Base-by-base conservation (phyloP, 495 filamentous ascomycete species). In the Trichoderma orchidacearum region DNA sequence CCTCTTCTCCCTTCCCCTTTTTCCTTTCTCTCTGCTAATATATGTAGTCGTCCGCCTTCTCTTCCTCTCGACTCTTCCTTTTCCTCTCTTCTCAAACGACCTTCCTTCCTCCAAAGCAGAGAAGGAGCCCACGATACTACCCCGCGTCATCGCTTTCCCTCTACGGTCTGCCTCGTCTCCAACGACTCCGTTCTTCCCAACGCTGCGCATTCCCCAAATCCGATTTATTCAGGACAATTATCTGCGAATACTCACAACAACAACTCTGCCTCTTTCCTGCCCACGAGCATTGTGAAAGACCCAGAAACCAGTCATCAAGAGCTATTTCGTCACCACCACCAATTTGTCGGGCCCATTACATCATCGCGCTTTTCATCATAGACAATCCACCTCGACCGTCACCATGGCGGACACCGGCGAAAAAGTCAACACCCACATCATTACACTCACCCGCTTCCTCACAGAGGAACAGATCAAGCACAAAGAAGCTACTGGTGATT, bases 401-500 rank as follows among this genome's bases (percentile, higher is more conserved):
- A 35, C 15, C 18, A 55, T 55, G 53, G n/a, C 30, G 13, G 53
- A 55, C n/a, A 21, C 53, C 27, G 41, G 41, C 41, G 72, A 94
- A 74, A 83, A 86, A 65, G 81, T 98, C 70, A 95, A 98, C 78
- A 95, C 88, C 35, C 83, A 96, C 64, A 96, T 97, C 61, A 78
- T 97, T 63, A 97, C 93, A 32, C 84, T 98, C 63, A 95, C 93
- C 25, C 78, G 93, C 58, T 96, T 90, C 79, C 80, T 98, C 51
- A 97, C 90, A 27, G 93, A 98, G 77, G 88, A 96, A 70, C 93
- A 98, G 72, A 72, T 76, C 55, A 95, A 95, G 68, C 84, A 94
- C 71, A 89, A 86, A 60, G 90, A 96, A 63, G 93, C 93, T 29
- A 96, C 92, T 4, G 93, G 93, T 70, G 93, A 98, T 75, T 98